Conservation (phyloP, 225 moss, liverwort and hornwort species). For the Climacium dendroides region DNA sequence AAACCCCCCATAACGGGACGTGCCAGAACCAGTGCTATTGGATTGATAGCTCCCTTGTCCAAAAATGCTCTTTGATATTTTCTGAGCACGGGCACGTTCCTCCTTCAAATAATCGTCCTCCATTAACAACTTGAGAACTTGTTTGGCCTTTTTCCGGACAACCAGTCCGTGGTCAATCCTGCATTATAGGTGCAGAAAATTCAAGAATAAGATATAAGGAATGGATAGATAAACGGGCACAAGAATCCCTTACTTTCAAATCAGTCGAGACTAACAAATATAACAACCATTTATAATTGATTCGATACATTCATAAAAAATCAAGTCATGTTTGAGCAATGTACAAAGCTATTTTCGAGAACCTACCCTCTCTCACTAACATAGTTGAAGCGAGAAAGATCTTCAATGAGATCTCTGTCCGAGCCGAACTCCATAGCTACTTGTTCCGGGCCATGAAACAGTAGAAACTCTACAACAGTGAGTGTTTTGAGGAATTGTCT, state of each 20-base stretch:
- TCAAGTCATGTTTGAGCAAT: not conserved
- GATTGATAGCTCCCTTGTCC: slow-evolving; percentile 50
- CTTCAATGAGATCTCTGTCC: slow-evolving; percentile 50
- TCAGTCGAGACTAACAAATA: not conserved
- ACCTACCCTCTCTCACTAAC: slow-evolving; percentile 44
- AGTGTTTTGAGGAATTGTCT: slow-evolving; percentile 53
- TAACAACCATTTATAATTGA: not conserved
- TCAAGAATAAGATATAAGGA: not conserved
- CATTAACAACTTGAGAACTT: slow-evolving; percentile 46
- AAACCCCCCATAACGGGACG: slow-evolving; percentile 40
- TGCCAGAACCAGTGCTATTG: slow-evolving; percentile 7
- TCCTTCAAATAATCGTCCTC: slow-evolving; percentile 53
- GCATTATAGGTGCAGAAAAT: not conserved
- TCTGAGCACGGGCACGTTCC: slow-evolving; percentile 42
- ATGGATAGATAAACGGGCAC: not conserved
- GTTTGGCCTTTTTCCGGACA: slow-evolving; percentile 46
- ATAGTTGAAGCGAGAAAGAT: slow-evolving; percentile 50
- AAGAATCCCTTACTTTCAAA: not conserved
- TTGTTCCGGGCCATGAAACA: slow-evolving; percentile 53
- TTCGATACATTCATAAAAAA: not conserved
- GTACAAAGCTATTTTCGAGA: not conserved
- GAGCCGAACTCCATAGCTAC: slow-evolving; percentile 35
- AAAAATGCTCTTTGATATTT: slow-evolving; percentile 39
- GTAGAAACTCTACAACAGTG: slow-evolving; percentile 43
- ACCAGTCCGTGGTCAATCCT: slow-evolving; percentile 50